Evolutionary conservation across 331 rosid species (phyloP).

Genomic region (Pyrus hybrid): DNA sequence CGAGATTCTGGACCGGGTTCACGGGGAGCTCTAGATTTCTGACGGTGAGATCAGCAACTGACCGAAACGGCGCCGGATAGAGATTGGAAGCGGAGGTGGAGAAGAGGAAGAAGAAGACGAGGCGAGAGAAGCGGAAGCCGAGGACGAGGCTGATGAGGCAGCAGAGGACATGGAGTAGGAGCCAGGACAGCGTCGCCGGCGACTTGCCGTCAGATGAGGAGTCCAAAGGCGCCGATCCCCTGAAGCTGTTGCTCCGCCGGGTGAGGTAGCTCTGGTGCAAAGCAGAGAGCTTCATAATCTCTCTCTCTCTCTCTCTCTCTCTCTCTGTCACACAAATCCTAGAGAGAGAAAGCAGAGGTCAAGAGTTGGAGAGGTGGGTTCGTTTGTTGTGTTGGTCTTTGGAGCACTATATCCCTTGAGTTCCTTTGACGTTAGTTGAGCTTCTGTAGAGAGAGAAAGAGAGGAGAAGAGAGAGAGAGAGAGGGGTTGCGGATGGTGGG

Average conservation of each 20-base stretch:
- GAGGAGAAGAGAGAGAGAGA: neutral
- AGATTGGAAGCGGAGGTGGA: constrained; percentile 57
- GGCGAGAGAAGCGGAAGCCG: constrained; percentile 94
- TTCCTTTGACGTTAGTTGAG: constrained; percentile 17
- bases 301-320: neutral
- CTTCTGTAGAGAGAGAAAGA: neutral
- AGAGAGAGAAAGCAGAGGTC: constrained; percentile 12
- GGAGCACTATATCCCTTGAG: constrained; percentile 9
- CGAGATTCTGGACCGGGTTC: constrained; percentile 15
- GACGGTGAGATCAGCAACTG: constrained; percentile 33
- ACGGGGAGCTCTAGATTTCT: constrained; percentile 28
- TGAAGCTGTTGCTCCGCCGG: constrained; percentile 71
- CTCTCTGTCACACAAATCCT: neutral
- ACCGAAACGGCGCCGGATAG: constrained; percentile 63
- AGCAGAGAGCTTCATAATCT: constrained; percentile 78
- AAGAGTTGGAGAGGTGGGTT: neutral
- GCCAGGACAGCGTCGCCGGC: constrained; percentile 82
- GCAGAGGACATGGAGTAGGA: constrained; percentile 74
- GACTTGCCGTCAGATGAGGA: constrained; percentile 67
- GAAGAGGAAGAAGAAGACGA: constrained; percentile 79
- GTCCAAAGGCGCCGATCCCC: constrained; percentile 64
- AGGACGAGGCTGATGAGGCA: constrained; percentile 87
- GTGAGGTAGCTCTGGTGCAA: constrained; percentile 78
- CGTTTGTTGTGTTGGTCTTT: neutral
- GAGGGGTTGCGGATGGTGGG: neutral